Evolutionary conservation across 2,329 filamentous ascomycete species (phyloP), one percentile per base, ranked within the genome.

Genomic region (Ceratocystis smalleyi): DNA sequence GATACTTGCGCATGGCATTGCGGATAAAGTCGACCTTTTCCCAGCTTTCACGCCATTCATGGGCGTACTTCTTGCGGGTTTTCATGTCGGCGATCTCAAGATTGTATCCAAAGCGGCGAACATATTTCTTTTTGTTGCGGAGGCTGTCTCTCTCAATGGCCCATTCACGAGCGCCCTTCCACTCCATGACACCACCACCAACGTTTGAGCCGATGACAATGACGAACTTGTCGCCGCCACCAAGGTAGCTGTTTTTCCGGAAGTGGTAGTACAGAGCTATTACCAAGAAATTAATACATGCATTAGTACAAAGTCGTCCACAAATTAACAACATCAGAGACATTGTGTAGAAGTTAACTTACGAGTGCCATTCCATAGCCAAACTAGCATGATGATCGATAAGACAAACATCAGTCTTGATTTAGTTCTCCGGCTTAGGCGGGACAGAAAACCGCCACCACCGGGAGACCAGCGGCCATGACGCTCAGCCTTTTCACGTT

Each of bases 41-140:
- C 94, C 94, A 99, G 74, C 92, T 95, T 76, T 99, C 94, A 71
- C 94, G 84, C 94, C 94, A 99, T 76, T 99, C 94, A 76, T 99
- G 94, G 32, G 94, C 92, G 73, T 99, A 99, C 69, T 91, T 85
- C 77, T 96, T 97, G 81, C 96, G 96, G 63, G 91, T 96, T 77
- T 91, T 92, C 91, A 99, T 95, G 74, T 99, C 95, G 69, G 95
- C 90, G 72, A 97, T 87, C 74, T 99, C 94, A 66, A 99, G 78
- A 67, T 96, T 88, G 73, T 99, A 97, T 15, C 94, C 94, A 91
- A 94, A 97, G 73, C 81, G 82, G 43, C 83, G 80, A 1, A 85
- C 87, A 72, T 99, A 99, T 71, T 86, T 88, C 72, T 87, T 86
- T 79, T 99, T 99, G 77, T 99, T 99, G 73, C 86, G 86, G 64